Evolutionary conservation across 257 asterid genomes (phyloP).

Genomic region (Thymus quinquecostatus): DNA sequence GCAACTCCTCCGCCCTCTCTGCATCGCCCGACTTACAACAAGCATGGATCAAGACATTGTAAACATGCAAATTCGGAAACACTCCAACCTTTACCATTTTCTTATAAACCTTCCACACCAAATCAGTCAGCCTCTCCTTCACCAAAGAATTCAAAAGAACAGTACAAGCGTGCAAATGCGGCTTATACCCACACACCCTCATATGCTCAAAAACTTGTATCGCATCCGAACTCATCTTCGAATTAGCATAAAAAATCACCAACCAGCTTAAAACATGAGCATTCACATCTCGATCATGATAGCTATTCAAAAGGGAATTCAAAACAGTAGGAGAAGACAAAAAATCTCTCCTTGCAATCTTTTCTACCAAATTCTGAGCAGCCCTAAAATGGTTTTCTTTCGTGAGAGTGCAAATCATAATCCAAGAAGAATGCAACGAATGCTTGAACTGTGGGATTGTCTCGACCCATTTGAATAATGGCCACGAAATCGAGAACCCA

Average conservation of each 20-base stretch:
- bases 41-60: constrained; percentile 84
- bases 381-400: constrained; percentile 62
- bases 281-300: constrained; percentile 59
- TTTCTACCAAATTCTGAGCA: constrained; percentile 71
- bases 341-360: constrained; percentile 69
- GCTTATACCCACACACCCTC: constrained; percentile 65
- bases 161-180: constrained; percentile 85
- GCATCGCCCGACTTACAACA: constrained; percentile 77
- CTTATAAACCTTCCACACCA: constrained; percentile 71
- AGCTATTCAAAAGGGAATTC: constrained; percentile 57
- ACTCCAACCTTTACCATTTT: constrained; percentile 77
- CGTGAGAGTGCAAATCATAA: constrained; percentile 76
- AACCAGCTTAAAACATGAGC: constrained; percentile 90
- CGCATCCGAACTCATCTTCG: constrained; percentile 72
- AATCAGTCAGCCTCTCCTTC: constrained; percentile 65
- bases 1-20: constrained; percentile 64
- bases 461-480: constrained; percentile 87
- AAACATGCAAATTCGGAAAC: constrained; percentile 68
- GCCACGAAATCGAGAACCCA: constrained; percentile 55
- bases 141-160: constrained; percentile 78
- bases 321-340: constrained; percentile 81
- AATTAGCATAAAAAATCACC: constrained; percentile 76
- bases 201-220: constrained; percentile 86
- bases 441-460: constrained; percentile 66
- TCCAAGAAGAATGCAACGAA: constrained; percentile 78